Percentiles rank a stretch among this genome's conserved stretches.
Conservation (phyloP, 441 rosid genomes). For the Codiaeum variegatum region DNA sequence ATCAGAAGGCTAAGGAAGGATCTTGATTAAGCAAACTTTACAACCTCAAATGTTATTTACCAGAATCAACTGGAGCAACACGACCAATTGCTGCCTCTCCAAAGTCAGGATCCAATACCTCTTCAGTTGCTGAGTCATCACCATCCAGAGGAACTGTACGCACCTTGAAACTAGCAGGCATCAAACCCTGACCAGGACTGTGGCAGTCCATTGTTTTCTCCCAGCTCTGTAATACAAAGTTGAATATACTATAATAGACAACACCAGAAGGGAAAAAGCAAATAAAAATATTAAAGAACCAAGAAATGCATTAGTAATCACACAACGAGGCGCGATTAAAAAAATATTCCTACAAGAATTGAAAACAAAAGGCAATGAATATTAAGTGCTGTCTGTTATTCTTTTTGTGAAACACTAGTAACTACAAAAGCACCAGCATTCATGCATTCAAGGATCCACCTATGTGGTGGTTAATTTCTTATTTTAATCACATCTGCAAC, state of each 20-base stretch:
- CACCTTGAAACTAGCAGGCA: slow-evolving; percentile 97
- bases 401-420: neutral
- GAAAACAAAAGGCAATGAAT: neutral
- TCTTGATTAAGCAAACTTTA: neutral
- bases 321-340: neutral
- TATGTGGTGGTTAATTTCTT: neutral
- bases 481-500: neutral
- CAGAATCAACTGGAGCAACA: slow-evolving; percentile 94
- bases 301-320: neutral
- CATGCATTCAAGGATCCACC: neutral
- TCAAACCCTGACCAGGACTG: slow-evolving; percentile 95
- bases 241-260: slow-evolving; percentile 9
- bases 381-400: neutral
- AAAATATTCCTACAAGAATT: neutral
- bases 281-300: neutral
- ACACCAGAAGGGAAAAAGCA: neutral
- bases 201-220: slow-evolving; percentile 97
- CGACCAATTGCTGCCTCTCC: slow-evolving; percentile 97
- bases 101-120: slow-evolving; percentile 83
- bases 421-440: neutral
- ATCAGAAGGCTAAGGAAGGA: neutral
- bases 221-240: slow-evolving; percentile 59
- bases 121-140: slow-evolving; percentile 73
- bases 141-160: slow-evolving; percentile 70
- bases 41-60: slow-evolving; percentile 29